Conservation (phyloP, 2,329 filamentous ascomycete species). For the Huntiella decipiens region DNA sequence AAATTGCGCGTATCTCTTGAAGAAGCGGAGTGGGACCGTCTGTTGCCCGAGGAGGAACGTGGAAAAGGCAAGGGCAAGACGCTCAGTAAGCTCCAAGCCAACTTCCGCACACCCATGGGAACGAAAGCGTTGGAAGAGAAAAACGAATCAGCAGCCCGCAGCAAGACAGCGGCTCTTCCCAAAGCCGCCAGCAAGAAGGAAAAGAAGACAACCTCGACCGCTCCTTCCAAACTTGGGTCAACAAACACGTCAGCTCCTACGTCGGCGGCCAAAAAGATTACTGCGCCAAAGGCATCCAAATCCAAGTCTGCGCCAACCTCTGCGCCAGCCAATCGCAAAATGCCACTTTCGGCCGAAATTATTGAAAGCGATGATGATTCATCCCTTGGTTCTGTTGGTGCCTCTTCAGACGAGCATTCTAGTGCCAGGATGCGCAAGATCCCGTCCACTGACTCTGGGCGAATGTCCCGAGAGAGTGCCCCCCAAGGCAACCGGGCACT, state of each 20-base stretch:
- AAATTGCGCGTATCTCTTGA: constrained; percentile 35
- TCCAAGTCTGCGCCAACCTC: constrained; percentile 1
- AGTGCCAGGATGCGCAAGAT: constrained; percentile 5
- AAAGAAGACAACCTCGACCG: constrained; percentile 22
- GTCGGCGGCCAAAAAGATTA: constrained; percentile 15
- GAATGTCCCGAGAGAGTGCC: constrained; percentile 7
- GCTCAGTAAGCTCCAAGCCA: constrained; percentile 41
- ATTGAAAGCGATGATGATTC: constrained; percentile 36
- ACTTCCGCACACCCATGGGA: constrained; percentile 31
- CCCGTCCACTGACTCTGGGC: neutral
- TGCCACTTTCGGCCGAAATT: constrained; percentile 35
- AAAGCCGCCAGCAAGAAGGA: constrained; percentile 38
- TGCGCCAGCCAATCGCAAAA: constrained; percentile 19
- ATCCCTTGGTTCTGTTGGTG: constrained; percentile 18
- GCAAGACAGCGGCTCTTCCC: constrained; percentile 30
- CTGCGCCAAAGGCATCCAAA: constrained; percentile 14
- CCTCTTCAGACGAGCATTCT: constrained; percentile 5
- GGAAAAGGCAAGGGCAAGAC: constrained; percentile 38
- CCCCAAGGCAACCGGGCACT: neutral
- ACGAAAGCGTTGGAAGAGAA: constrained; percentile 17
- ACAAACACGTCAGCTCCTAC: constrained; percentile 6
- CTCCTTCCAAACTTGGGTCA: too few species aligned
- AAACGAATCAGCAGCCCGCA: constrained; percentile 23
- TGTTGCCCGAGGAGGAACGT: constrained; percentile 38
- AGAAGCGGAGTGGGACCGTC: constrained; percentile 41